Conservation (phyloP, 129 eudicot species). For the Artemisia annua region DNA sequence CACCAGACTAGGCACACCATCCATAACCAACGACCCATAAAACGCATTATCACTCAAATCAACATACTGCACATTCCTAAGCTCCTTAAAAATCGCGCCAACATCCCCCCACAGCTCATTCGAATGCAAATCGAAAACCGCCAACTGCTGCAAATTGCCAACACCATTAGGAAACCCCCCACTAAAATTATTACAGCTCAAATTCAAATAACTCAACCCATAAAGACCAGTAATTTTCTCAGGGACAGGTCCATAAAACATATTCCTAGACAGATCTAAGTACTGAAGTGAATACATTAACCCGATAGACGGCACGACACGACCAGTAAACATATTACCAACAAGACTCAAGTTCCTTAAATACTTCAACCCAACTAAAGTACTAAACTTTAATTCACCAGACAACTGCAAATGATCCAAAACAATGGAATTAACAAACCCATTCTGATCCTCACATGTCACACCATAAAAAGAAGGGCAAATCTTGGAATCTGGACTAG, state of each 20-base stretch:
- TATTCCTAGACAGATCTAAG: conserved; percentile 79
- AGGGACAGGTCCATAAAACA: conserved; percentile 87
- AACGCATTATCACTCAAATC: conserved; percentile 79
- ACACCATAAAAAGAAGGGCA: conserved; percentile 66
- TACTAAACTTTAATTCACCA: conserved; percentile 83
- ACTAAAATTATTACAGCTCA: conserved; percentile 61
- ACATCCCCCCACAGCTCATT: conserved; percentile 77
- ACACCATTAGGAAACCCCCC: conserved; percentile 69
- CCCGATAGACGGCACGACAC: conserved; percentile 76
- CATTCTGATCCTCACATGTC: conserved; percentile 41
- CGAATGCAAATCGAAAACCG: conserved; percentile 70
- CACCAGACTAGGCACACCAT: conserved; percentile 57
- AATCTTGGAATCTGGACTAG: conserved; percentile 37
- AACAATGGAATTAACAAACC: conserved; percentile 44
- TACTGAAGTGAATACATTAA: conserved; percentile 54
- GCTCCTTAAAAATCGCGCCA: conserved; percentile 47
- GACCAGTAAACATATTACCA: conserved; percentile 68
- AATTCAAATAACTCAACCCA: conserved; percentile 64
- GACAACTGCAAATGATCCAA: conserved; percentile 58
- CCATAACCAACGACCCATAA: conserved; percentile 54
- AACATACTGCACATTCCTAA: conserved; percentile 72
- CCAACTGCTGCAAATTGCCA: conserved; percentile 68
- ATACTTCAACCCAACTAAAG: conserved; percentile 44
- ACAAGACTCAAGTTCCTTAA: conserved; percentile 62
- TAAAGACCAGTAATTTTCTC: conserved; percentile 59